phyloP scores from a whole-genome alignment of 202 grass and related monocot genomes.

The Elaeis oleifera region DNA sequence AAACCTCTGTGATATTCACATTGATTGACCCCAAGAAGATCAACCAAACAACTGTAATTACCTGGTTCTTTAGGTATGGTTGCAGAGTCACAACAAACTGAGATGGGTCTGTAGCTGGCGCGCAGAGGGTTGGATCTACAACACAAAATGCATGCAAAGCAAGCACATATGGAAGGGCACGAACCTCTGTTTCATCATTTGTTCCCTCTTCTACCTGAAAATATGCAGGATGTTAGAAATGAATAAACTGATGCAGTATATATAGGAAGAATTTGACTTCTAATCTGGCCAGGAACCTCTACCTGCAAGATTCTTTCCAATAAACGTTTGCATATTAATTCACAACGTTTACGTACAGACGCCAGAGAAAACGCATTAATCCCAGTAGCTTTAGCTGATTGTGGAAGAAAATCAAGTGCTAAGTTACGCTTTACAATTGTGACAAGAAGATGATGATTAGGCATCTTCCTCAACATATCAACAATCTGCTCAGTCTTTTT shows the following conservation, averaged over 20 bases:
- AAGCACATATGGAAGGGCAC: constrained; percentile 84
- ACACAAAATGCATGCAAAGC: constrained; percentile 96
- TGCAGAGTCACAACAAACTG: constrained; percentile 98
- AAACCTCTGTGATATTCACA: too few relatives aligned
- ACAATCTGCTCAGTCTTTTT: constrained; percentile 99
- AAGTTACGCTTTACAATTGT: constrained; percentile 82
- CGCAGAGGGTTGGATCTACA: constrained; percentile 82
- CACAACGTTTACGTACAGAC: constrained; percentile 77
- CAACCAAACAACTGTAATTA: constrained; percentile 9
- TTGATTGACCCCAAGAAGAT: too few relatives aligned
- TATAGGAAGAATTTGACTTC: not conserved
- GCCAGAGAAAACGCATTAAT: constrained; percentile 51
- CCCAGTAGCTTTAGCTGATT: constrained; percentile 84
- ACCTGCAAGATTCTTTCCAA: constrained; percentile 99
- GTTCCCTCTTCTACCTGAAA: constrained; percentile 79
- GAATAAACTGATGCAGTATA: constrained; percentile 2
- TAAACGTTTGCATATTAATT: constrained; percentile 80
- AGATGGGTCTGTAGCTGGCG: constrained; percentile 82
- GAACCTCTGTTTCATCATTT: constrained; percentile 61
- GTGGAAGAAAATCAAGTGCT: constrained; percentile 90
- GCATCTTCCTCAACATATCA: constrained; percentile 93
- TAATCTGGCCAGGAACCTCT: not conserved
- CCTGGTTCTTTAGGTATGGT: constrained; percentile 97
- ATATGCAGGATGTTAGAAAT: not conserved
- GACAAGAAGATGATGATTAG: constrained; percentile 86